Base-by-base conservation (phyloP, 768 basidiomycete genomes). In the Xerocomellus chrysenteron region DNA sequence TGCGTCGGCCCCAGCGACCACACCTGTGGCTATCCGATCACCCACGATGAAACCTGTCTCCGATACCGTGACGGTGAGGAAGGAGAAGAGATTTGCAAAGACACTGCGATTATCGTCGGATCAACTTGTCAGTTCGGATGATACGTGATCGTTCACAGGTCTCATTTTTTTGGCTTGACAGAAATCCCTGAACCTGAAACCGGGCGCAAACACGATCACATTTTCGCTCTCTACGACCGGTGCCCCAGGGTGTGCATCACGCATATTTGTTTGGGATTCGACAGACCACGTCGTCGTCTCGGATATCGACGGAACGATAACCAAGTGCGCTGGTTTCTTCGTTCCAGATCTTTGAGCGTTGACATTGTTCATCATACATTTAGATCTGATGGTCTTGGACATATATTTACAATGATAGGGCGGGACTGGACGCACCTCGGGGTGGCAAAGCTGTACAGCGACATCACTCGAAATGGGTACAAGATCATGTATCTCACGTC, bases 261-360 rank as follows among this genome's bases (percentile, higher is more conserved):
- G 94, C 5, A 91, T 99, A 58, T 99, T 99, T 63, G 80, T 98
- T 24, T 98, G 94, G 95, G 92, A 98, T 55, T 83, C 86, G n/a
- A 86, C 86, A 3, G 94, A 97, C 66, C 80, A 82, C 3, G 84
- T 99, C 21, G 90, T 99, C 26, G 85, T 99, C 40, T 97, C 94
- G 41, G 97, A 99, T 67, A 98, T 99, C 58, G 97, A 99, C 67
- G 97, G 97, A 7, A 99, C 96, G 1, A 99, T 99, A 68, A 99
- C 97, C 10, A 98, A 98, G 94, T 96, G 61, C 24, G 83, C 66
- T 21, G 81, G 66, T 32, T 57, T 35, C 43, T 49, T 17, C 3
- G 2, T 10, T 32, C 9, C 19, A 9, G 17, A 17, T 33, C 5
- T 39, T 46, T 8, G 19, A 44, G 19, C 7, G 17, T 39, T 28